Percentiles rank a stretch among this genome's conserved stretches.
phyloP scores from a whole-genome alignment of 768 basidiomycete genomes.

The Auriscalpium vulgare region DNA sequence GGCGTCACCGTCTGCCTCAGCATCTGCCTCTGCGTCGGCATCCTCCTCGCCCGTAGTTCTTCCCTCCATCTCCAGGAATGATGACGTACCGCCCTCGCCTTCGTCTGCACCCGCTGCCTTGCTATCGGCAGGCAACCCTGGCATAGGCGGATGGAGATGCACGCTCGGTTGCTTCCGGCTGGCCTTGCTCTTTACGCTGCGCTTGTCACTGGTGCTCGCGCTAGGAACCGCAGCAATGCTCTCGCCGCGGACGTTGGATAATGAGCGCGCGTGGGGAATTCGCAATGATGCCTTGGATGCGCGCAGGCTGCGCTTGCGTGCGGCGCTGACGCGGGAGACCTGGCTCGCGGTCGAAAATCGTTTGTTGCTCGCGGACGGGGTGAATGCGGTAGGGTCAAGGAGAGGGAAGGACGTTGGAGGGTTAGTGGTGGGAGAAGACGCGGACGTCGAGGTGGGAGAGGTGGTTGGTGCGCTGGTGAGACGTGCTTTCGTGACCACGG shows the following conservation, averaged over 20 bases:
- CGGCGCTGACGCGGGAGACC: constrained; percentile 47
- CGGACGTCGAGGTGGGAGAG: not conserved
- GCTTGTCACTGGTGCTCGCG: not conserved
- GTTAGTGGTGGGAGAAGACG: not conserved
- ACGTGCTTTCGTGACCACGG: constrained; percentile 9
- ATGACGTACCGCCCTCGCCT: not conserved
- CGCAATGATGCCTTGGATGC: constrained; percentile 63
- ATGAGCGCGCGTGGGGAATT: constrained; percentile 28
- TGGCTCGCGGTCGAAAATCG: constrained; percentile 21
- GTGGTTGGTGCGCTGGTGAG: constrained; percentile 1
- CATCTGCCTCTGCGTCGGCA: not conserved
- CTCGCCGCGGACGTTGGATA: not conserved
- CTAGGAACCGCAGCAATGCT: not conserved
- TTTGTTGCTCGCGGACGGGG: not conserved
- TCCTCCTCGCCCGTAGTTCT: constrained; percentile 3
- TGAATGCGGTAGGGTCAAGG: not conserved
- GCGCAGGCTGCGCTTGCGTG: constrained; percentile 54
- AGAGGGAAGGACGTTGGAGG: not conserved
- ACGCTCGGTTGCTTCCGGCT: not conserved
- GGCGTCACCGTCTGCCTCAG: not conserved
- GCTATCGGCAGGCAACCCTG: not conserved
- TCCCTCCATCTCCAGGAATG: constrained; percentile 14
- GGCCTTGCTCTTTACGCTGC: constrained; percentile 5
- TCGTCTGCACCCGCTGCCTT: not conserved
- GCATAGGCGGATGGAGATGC: not conserved